Evolutionary conservation across 2,329 filamentous ascomycete species (phyloP), one percentile per base, ranked within the genome.

Genomic region (Amauroascus verrucosus): DNA sequence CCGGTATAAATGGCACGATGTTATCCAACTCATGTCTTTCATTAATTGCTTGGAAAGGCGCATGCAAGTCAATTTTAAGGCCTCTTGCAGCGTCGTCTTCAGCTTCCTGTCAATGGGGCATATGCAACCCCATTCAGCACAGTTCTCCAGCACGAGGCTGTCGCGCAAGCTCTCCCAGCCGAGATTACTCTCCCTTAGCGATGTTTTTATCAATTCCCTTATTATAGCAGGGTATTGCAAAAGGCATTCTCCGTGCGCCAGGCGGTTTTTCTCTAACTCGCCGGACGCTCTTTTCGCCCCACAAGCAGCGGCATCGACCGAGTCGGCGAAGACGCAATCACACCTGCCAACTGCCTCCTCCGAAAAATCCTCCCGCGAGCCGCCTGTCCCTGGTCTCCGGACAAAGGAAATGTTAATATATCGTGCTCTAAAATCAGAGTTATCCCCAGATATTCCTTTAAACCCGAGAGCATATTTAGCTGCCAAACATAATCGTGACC

Each of bases 21-120:
- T 75, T 70, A 72, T 72, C 67, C 71, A 65, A 76, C 77, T 78
- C 79, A 84, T 84, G 81, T 80, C 77, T 78, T 71, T 76, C 71
- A 67, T 77, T 72, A 74, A 74, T 71, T 72, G 72, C 70, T 72
- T 76, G 69, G 71, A 76, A 66, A 72, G 75, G 74, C 73, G 71
- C 63, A 65, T 71, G 70, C 71, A 72, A 66, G 65, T 72, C 65
- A 67, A 71, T 68, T 71, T 73, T 58, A 72, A 71, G 38, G 38
- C 32, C 37, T 64, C 59, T 60, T 64, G 60, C 65, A 64, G 56
- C 11, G 11, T 45, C 18, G 18, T 33, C 16, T 16, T 26, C 30
- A 30, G 6, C 9, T 35, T 9, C 26, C 1, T 20, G 38, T n/a
- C 46, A 50, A 45, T 37, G 37, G 32, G 30, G 18, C 20, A 46